Percentiles rank a stretch among this genome's conserved stretches.
Evolutionary conservation across 2,329 filamentous ascomycete genomes (phyloP).

Genomic region (Aureobasidium sp.): DNA sequence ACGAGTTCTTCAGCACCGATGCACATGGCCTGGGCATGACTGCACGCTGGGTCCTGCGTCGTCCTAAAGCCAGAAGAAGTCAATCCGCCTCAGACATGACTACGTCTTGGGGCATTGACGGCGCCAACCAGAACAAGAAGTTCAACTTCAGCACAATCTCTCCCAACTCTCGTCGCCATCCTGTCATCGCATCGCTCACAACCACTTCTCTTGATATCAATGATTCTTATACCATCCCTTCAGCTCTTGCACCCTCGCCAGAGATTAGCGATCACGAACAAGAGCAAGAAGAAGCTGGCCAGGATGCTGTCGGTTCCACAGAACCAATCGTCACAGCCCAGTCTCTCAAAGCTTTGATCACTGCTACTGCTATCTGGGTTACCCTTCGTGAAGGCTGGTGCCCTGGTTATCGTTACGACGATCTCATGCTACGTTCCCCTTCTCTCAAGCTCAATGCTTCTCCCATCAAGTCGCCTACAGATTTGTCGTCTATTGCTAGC

Average conservation of each 20-base stretch:
- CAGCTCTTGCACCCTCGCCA: slow-evolving; percentile 24
- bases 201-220: slow-evolving; percentile 57
- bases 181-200: slow-evolving; percentile 62
- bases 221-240: slow-evolving; percentile 51
- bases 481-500: background rate
- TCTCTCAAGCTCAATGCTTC: slow-evolving; percentile 12
- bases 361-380: slow-evolving; percentile 51
- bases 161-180: slow-evolving; percentile 58
- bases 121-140: slow-evolving; percentile 12
- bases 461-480: slow-evolving; percentile 1
- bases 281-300: slow-evolving; percentile 21
- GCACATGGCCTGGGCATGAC: slow-evolving; percentile 50
- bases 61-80: slow-evolving; percentile 20
- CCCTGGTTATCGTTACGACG: slow-evolving; percentile 30
- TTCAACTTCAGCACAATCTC: slow-evolving; percentile 47
- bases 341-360: slow-evolving; percentile 45
- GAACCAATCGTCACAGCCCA: slow-evolving; percentile 6
- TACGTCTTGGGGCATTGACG: slow-evolving; percentile 17
- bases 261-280: slow-evolving; percentile 24
- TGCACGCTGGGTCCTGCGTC: slow-evolving; percentile 59
- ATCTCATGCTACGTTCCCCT: slow-evolving; percentile 15
- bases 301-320: background rate
- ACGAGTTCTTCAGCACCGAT: slow-evolving; percentile 52
- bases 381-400: slow-evolving; percentile 52
- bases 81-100: slow-evolving; percentile 18